Conservation (phyloP, 2,329 filamentous ascomycete genomes). For the Anthostomella pinea region DNA sequence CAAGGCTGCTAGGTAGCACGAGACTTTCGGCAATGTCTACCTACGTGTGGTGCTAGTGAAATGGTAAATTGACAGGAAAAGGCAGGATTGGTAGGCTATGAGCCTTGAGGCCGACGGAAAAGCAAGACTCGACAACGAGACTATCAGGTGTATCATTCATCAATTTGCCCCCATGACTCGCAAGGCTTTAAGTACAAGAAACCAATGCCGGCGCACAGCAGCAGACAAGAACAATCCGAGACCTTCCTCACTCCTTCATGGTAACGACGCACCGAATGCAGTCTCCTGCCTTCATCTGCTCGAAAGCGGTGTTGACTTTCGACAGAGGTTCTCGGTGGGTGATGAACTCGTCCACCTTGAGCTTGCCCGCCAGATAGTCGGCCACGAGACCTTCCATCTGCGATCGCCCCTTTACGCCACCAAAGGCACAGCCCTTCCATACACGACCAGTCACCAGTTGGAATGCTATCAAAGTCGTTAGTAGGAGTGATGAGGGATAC, state of each 20-base stretch:
- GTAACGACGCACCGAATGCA: constrained; percentile 93
- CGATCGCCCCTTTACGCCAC: constrained; percentile 94
- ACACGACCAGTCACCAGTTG: constrained; percentile 96
- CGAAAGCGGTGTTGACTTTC: constrained; percentile 86
- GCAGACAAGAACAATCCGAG: neutral
- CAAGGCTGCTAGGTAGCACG: too few relatives aligned
- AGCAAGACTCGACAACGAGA: too few relatives aligned
- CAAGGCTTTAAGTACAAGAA: too few relatives aligned
- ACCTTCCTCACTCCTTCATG: constrained; percentile 39
- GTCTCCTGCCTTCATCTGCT: constrained; percentile 92
- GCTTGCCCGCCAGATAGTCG: constrained; percentile 83
- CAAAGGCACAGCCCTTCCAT: constrained; percentile 97
- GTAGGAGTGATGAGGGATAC: constrained; percentile 3
- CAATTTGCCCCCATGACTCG: too few relatives aligned
- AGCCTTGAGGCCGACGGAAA: too few relatives aligned
- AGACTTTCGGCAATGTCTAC: too few relatives aligned
- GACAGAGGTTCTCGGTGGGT: constrained; percentile 83
- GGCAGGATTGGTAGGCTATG: too few relatives aligned
- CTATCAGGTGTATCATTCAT: too few relatives aligned
- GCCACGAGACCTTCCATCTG: constrained; percentile 84
- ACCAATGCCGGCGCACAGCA: too few relatives aligned
- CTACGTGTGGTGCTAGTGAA: too few relatives aligned
- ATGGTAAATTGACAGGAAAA: too few relatives aligned
- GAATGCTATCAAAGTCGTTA: constrained; percentile 64
- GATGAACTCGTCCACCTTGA: constrained; percentile 99